Evolutionary conservation across 768 basidiomycete genomes (phyloP), one percentile per base, ranked within the genome.

Genomic region (Rhodotorula graminis): DNA sequence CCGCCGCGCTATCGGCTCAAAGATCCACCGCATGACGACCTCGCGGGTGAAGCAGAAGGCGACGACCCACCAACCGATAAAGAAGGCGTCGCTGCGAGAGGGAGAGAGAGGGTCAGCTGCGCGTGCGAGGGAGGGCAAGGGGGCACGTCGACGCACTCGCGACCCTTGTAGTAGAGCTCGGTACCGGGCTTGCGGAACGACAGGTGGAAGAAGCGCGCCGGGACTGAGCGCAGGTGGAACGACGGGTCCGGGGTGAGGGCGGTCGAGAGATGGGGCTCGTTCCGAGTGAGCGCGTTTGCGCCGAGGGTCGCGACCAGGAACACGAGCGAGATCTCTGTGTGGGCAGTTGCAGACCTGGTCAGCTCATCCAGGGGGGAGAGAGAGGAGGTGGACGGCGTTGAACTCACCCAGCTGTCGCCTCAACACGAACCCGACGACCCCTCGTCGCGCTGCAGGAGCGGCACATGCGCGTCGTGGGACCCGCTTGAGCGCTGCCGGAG

Each of bases 21-120:
- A 86, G 47, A 93, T 76, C 75, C 83, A 84, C 31, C 93, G 81
- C 77, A 96, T 88, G 53, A 87, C 81, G 46, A 86, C 82, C 82
- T 95, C 94, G 72, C 96, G 87, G 40, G 92, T 81, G 64, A 93
- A 77, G n/a, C 92, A 92, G 87, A 96, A 93, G 76, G 89, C 83
- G 23, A 89, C 86, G 69, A 96, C 91, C 81, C 87, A 90, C n/a
- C 88, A 86, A 67, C 93, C 81, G 69, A 93, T 84, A 77, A 95
- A 80, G 78, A 88, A 92, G n/a, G 85, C 81, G 80, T 99, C 96
- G 53, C 71, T 73, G 63, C 60, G 15, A 23, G 25, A 27, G 40
- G 9, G 57, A 64, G 61, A 33, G 15, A 33, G 12, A 49, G 50
- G 50, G 50, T 52, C 50, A 25, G 25, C 11, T 23, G 50, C 12